Conservation (phyloP, 345 rosid genomes). For the Acer yangbiense region DNA sequence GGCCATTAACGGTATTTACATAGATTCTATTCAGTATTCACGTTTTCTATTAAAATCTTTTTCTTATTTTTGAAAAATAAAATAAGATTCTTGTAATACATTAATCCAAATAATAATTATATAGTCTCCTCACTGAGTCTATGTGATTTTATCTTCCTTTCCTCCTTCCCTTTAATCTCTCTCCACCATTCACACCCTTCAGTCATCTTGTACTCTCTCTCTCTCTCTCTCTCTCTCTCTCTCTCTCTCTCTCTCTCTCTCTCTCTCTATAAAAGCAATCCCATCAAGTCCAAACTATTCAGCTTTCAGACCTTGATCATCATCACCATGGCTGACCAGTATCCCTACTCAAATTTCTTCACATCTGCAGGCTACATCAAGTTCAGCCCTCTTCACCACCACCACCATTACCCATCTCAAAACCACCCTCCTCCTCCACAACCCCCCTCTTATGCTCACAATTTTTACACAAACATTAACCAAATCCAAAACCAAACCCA, state of each 20-base stretch:
- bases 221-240: constrained; percentile 29
- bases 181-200: constrained; percentile 49
- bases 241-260: constrained; percentile 31
- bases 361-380: constrained; percentile 45
- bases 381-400: constrained; percentile 46
- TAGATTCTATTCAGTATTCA: constrained; percentile 16
- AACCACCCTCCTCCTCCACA: constrained; percentile 30
- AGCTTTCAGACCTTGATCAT: constrained; percentile 11
- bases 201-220: constrained; percentile 47
- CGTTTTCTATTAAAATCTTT: background rate
- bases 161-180: constrained; percentile 13
- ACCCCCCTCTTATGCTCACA: constrained; percentile 17
- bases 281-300: constrained; percentile 44
- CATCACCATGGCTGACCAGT: constrained; percentile 77
- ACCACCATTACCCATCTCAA: constrained; percentile 38
- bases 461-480: constrained; percentile 21
- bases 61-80: background rate
- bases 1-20: constrained; percentile 21
- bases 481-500: constrained; percentile 20
- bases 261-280: constrained; percentile 55
- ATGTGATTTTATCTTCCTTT: constrained; percentile 5
- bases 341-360: constrained; percentile 76
- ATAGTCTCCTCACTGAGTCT: background rate
- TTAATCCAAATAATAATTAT: background rate
- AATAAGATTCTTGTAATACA: constrained; percentile 8